Conservation (phyloP, 306 rosid genomes). For the Prunus davidiana region DNA sequence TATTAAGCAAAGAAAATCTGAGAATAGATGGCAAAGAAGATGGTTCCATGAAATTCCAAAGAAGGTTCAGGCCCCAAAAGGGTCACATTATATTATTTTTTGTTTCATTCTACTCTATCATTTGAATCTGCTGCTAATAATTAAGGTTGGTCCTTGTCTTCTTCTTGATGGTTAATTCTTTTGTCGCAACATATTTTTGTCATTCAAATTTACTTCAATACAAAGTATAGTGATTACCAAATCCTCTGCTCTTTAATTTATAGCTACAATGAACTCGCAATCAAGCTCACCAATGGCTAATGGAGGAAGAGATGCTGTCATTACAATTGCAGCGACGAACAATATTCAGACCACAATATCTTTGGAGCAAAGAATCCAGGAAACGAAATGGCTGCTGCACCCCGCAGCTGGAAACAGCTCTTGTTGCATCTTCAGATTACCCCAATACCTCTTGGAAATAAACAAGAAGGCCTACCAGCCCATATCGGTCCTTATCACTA, state of each 20-base stretch:
- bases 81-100: background rate
- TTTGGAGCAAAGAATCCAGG: background rate
- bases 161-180: too few relatives aligned
- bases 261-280: background rate
- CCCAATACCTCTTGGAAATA: constrained; percentile 27
- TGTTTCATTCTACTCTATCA: background rate
- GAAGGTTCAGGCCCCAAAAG: background rate
- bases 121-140: background rate
- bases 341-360: background rate
- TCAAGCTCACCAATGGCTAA: background rate
- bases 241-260: background rate
- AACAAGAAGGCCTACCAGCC: constrained; percentile 51
- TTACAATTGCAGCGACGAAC: background rate
- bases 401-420: constrained; percentile 33
- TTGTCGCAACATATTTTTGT: too few relatives aligned
- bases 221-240: background rate
- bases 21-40: background rate
- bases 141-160: background rate
- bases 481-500: constrained; percentile 61
- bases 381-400: background rate
- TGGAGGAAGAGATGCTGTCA: background rate
- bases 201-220: background rate
- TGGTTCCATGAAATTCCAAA: background rate
- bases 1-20: too few relatives aligned
- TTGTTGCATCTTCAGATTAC: constrained; percentile 48